These are phyloP conservation scores for Sutorius australiensis DNA, from an alignment of 768 basidiomycete genomes.

Conservation along the genomic window DNA sequence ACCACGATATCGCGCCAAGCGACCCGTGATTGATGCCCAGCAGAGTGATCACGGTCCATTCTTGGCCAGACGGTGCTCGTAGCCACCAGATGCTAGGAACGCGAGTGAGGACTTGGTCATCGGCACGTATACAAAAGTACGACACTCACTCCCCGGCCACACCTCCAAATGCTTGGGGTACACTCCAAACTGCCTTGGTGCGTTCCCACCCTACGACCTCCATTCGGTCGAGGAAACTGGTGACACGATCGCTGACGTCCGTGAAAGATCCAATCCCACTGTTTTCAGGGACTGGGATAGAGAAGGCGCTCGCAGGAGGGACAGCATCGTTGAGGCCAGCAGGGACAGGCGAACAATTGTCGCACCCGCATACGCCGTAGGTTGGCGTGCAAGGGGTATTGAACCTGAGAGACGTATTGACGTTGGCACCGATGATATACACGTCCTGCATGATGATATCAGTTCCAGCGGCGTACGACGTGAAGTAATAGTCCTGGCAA, in stretches of 20 bases:
- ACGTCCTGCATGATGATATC: conserved; percentile 71
- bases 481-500: conserved; percentile 63
- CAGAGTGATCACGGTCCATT: conserved; percentile 63
- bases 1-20: conserved; percentile 48
- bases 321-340: conserved; percentile 39
- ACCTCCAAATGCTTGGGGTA: conserved; percentile 73
- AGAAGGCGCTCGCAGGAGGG: conserved; percentile 21
- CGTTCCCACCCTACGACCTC: conserved; percentile 62
- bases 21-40: conserved; percentile 69
- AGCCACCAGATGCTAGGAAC: conserved; percentile 48
- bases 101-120: not conserved
- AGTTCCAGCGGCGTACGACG: conserved; percentile 54
- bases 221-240: conserved; percentile 55
- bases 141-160: conserved; percentile 29
- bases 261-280: conserved; percentile 41
- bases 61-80: conserved; percentile 59
- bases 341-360: conserved; percentile 45
- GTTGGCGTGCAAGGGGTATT: conserved; percentile 57
- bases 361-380: conserved; percentile 73
- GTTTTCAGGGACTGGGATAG: conserved; percentile 14
- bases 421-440: conserved; percentile 48
- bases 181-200: conserved; percentile 69
- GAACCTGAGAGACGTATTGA: conserved; percentile 58
- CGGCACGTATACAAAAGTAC: not conserved
- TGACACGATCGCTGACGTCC: conserved; percentile 66